Evolutionary conservation across 805 yeast genomes (phyloP).

Genomic region (Monosporozyma unispora): DNA sequence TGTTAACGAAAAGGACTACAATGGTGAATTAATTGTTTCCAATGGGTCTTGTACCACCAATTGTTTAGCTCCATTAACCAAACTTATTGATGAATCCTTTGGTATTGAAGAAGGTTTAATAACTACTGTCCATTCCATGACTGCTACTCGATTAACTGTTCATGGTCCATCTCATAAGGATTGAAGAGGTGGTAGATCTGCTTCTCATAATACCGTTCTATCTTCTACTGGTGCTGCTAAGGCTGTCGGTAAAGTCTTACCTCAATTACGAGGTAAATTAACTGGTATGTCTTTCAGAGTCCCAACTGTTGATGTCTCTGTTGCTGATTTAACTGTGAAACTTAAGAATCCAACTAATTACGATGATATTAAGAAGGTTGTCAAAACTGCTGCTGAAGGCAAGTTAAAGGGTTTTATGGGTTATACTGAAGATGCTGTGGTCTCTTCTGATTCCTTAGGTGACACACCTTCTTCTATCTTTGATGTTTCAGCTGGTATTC

Average conservation of each 20-base stretch:
- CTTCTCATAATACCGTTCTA: no score
- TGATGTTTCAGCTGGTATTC: slow-evolving; percentile 62
- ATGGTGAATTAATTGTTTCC: slow-evolving; percentile 50
- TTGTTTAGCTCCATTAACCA: slow-evolving; percentile 67
- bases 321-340: slow-evolving; percentile 61
- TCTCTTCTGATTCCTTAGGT: slow-evolving; percentile 59
- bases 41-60: slow-evolving; percentile 69
- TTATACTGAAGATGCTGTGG: no score
- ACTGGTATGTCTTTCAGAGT: slow-evolving; percentile 70
- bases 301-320: slow-evolving; percentile 64
- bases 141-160: no score
- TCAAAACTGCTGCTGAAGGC: slow-evolving; percentile 53
- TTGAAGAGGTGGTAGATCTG: no score
- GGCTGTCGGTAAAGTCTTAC: slow-evolving; percentile 65
- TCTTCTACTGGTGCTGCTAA: no score
- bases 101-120: no score
- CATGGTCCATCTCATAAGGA: no score
- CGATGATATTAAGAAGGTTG: slow-evolving; percentile 51
- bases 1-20: slow-evolving; percentile 54
- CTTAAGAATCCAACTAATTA: slow-evolving; percentile 48
- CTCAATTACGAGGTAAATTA: slow-evolving; percentile 60
- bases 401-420: slow-evolving; percentile 52
- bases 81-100: slow-evolving; percentile 53
- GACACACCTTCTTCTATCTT: slow-evolving; percentile 56
- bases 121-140: no score